Percentiles rank a stretch among this genome's conserved stretches.
phyloP scores from a whole-genome alignment of 2,329 filamentous ascomycete species.

The Monosporascus sp. region DNA sequence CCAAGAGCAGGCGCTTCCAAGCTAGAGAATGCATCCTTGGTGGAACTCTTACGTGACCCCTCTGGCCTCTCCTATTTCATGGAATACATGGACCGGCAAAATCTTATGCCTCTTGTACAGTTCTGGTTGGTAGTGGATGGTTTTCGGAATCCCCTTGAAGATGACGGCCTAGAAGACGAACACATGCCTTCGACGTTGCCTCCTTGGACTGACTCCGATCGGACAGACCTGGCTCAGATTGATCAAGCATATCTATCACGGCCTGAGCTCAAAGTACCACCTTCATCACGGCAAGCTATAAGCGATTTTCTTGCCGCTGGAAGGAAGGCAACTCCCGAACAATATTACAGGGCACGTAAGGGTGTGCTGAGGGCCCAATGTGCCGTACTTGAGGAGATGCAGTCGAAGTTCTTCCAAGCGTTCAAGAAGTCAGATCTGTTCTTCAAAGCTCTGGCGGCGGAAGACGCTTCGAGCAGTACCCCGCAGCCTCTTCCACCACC shows the following conservation, averaged over 20 bases:
- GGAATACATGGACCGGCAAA: slow-evolving; percentile 97
- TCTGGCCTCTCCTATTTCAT: slow-evolving; percentile 96
- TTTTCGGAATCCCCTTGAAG: slow-evolving; percentile 88
- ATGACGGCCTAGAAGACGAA: slow-evolving; percentile 66
- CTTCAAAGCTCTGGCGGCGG: slow-evolving; percentile 90
- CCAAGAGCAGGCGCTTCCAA: slow-evolving; percentile 45
- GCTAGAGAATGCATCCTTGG: slow-evolving; percentile 69
- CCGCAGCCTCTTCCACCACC: slow-evolving; percentile 11
- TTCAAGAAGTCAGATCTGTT: slow-evolving; percentile 94
- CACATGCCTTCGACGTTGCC: slow-evolving; percentile 55
- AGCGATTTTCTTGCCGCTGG: slow-evolving; percentile 75
- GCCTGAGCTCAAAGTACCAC: slow-evolving; percentile 72
- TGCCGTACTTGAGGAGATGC: slow-evolving; percentile 76
- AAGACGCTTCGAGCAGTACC: slow-evolving; percentile 57
- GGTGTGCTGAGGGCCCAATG: slow-evolving; percentile 81
- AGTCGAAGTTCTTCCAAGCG: slow-evolving; percentile 69
- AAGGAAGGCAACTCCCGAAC: slow-evolving; percentile 66
- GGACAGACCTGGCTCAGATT: slow-evolving; percentile 84
- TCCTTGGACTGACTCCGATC: slow-evolving; percentile 77
- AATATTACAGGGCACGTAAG: slow-evolving; percentile 78
- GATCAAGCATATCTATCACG: slow-evolving; percentile 83
- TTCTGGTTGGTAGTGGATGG: slow-evolving; percentile 99
- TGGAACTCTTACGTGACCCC: slow-evolving; percentile 83
- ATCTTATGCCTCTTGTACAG: slow-evolving; percentile 82
- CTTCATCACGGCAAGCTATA: slow-evolving; percentile 64